Conservation (phyloP, 139 green algal genomes). For the Dunaliella sp. region DNA sequence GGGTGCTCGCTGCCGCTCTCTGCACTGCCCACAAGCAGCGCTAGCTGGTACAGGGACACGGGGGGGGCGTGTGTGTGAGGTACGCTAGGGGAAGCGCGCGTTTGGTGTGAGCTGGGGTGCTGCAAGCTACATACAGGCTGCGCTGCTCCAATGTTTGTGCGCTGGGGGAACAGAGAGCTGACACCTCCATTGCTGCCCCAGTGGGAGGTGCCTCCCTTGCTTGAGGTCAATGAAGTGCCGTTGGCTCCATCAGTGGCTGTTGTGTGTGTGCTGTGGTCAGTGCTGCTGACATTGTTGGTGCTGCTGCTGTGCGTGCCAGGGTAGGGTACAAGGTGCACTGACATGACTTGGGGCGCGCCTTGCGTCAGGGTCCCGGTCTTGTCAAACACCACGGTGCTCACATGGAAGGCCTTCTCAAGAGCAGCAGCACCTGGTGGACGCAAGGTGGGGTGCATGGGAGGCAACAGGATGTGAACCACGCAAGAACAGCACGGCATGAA, state of each 20-base stretch:
- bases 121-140: background rate
- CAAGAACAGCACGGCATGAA: no score
- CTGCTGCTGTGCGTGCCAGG: background rate
- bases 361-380: conserved; percentile 91
- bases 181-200: background rate
- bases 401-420: conserved; percentile 46
- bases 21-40: conserved; percentile 53
- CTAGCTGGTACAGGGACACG: background rate
- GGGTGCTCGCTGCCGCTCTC: conserved; percentile 90
- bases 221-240: no score
- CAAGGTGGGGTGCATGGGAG: no score
- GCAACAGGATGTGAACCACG: no score
- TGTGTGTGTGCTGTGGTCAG: background rate
- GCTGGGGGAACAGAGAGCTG: no score
- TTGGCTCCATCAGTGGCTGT: no score
- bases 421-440: conserved; percentile 42
- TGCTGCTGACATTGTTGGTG: background rate
- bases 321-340: background rate
- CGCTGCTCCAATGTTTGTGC: no score
- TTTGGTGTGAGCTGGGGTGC: background rate
- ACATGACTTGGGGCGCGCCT: conserved; percentile 62
- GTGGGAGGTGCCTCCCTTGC: background rate
- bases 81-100: background rate
- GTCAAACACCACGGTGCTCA: conserved; percentile 88
- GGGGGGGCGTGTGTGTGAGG: background rate